These are phyloP conservation scores for Begonia fuchsioides DNA, from an alignment of 306 rosid species.

Conservation along the genomic window DNA sequence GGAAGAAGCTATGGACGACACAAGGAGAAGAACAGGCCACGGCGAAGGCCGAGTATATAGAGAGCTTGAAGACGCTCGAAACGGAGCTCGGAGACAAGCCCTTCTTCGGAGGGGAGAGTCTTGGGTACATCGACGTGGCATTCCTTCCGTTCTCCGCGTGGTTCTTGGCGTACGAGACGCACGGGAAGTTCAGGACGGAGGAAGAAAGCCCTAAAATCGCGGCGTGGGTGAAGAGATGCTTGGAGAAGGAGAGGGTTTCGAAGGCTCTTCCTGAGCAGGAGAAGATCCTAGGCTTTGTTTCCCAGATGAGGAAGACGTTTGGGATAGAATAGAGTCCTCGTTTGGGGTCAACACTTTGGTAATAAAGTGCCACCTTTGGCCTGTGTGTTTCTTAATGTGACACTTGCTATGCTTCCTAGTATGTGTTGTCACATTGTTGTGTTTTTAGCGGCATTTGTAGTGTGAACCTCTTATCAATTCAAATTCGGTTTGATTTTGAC, in stretches of 20 bases:
- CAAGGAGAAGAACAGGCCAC: constrained; percentile 13
- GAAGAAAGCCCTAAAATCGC: not conserved
- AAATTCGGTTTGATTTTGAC: no score
- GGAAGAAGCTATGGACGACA: no score
- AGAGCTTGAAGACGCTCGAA: constrained; percentile 9
- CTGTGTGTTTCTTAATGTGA: no score
- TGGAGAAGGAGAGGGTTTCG: not conserved
- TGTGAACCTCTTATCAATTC: no score
- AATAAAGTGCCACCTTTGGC: no score
- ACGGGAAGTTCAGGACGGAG: not conserved
- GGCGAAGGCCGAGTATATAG: constrained; percentile 10
- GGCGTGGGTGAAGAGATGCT: not conserved
- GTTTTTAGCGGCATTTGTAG: no score
- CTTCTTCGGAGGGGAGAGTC: no score
- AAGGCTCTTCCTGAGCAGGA: no score
- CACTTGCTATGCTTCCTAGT: no score
- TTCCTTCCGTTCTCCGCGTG: not conserved
- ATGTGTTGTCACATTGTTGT: no score
- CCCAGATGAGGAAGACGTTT: not conserved
- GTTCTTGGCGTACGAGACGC: not conserved
- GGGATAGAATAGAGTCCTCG: not conserved
- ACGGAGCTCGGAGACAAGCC: constrained; percentile 17
- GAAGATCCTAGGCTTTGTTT: not conserved
- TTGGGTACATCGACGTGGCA: not conserved
- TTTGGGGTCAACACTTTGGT: no score